Conservation (phyloP, 495 filamentous ascomycete genomes). For the Acidiella bohemica region DNA sequence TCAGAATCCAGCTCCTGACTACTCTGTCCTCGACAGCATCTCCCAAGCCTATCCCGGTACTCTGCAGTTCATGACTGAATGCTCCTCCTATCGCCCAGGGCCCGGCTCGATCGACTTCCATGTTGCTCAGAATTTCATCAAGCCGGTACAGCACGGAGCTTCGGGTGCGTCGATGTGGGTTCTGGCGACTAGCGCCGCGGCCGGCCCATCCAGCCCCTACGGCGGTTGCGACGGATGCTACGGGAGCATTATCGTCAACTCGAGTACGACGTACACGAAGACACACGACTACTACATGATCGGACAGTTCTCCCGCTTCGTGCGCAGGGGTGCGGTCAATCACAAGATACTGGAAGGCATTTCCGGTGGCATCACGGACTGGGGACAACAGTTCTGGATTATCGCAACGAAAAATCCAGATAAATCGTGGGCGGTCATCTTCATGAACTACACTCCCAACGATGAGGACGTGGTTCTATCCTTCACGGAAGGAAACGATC, state of each 20-base stretch:
- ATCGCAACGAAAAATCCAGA: constrained; percentile 15
- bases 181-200: constrained; percentile 36
- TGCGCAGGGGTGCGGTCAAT: constrained; percentile 35
- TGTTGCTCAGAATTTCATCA: constrained; percentile 31
- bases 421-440: constrained; percentile 11
- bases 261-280: constrained; percentile 30
- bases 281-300: constrained; percentile 44
- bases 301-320: constrained; percentile 45
- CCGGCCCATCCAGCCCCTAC: constrained; percentile 38
- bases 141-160: constrained; percentile 42
- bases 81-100: constrained; percentile 36
- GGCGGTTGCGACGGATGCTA: constrained; percentile 38
- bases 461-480: constrained; percentile 12
- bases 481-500: constrained; percentile 4
- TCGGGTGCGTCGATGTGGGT: constrained; percentile 42
- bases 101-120: constrained; percentile 39
- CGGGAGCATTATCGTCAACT: constrained; percentile 38
- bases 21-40: constrained; percentile 38
- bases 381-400: constrained; percentile 11
- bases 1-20: constrained; percentile 31
- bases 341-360: constrained; percentile 10
- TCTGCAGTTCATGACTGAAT: constrained; percentile 47
- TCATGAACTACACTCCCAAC: constrained; percentile 12
- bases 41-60: constrained; percentile 33
- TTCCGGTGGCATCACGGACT: constrained; percentile 4